phyloP scores from a whole-genome alignment of 1,139 yeast species.

The Arxiozyma heterogenica region DNA sequence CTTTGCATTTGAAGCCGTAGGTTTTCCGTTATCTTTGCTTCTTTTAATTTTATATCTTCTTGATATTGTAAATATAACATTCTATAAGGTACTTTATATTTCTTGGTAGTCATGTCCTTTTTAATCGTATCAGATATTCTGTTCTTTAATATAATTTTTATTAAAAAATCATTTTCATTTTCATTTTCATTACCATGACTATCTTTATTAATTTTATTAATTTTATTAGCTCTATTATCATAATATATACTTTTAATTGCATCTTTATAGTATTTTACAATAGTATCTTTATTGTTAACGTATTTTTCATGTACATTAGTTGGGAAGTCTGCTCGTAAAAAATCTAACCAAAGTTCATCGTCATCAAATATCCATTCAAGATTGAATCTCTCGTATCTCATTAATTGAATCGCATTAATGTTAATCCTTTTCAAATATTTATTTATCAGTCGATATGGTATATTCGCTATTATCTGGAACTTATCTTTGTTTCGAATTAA shows the following conservation, averaged over 20 bases:
- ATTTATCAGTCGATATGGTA: conserved; percentile 42
- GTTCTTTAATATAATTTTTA: conserved; percentile 10
- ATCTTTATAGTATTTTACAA: conserved; percentile 16
- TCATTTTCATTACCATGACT: conserved; percentile 7
- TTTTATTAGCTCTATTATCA: too few species aligned
- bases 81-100: conserved; percentile 32
- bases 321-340: conserved; percentile 44
- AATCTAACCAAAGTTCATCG: conserved; percentile 42
- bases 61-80: conserved; percentile 37
- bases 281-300: conserved; percentile 15
- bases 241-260: not conserved
- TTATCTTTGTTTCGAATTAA: conserved; percentile 21
- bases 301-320: conserved; percentile 26
- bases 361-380: conserved; percentile 40
- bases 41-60: conserved; percentile 39
- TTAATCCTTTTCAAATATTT: conserved; percentile 40
- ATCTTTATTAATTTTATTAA: conserved; percentile 8
- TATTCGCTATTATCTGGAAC: conserved; percentile 36
- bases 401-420: conserved; percentile 42
- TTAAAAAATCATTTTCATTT: not conserved
- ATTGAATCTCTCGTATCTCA: conserved; percentile 38
- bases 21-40: conserved; percentile 43
- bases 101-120: conserved; percentile 16
- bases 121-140: conserved; percentile 6
- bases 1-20: conserved; percentile 39